Evolutionary conservation across 2,329 filamentous ascomycete species (phyloP).

Genomic region (Claviceps paspali): DNA sequence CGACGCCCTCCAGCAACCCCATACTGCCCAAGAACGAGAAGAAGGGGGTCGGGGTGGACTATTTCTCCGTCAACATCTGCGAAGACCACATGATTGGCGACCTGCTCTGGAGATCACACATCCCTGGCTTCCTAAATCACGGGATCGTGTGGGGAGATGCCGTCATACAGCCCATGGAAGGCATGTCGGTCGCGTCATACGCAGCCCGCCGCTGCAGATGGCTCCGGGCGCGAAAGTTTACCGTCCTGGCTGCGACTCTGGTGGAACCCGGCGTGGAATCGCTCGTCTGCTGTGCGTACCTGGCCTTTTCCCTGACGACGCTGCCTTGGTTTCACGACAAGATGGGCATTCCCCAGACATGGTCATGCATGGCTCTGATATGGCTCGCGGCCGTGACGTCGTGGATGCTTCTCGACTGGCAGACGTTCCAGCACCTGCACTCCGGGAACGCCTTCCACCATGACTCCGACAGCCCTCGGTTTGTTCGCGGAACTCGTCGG

Average conservation of each 20-base stretch:
- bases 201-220: constrained; percentile 71
- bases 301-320: constrained; percentile 64
- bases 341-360: constrained; percentile 45
- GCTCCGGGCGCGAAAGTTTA: constrained; percentile 89
- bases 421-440: constrained; percentile 60
- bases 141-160: constrained; percentile 72
- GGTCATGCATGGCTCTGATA: constrained; percentile 46
- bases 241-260: constrained; percentile 73
- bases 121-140: constrained; percentile 60
- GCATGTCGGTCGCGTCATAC: constrained; percentile 65
- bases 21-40: constrained; percentile 23
- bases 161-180: constrained; percentile 75
- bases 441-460: constrained; percentile 54
- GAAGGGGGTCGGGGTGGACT: constrained; percentile 60
- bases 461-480: constrained; percentile 58
- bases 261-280: constrained; percentile 89
- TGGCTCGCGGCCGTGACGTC: constrained; percentile 50
- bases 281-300: constrained; percentile 67
- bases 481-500: constrained; percentile 38
- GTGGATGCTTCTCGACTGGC: constrained; percentile 68
- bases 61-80: constrained; percentile 91
- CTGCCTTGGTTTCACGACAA: constrained; percentile 44
- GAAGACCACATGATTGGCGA: constrained; percentile 96
- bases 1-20: constrained; percentile 32
- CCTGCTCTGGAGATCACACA: constrained; percentile 60